Evolutionary conservation across 768 basidiomycete genomes (phyloP), one percentile per base, ranked within the genome.

Genomic region (Russula sp.): DNA sequence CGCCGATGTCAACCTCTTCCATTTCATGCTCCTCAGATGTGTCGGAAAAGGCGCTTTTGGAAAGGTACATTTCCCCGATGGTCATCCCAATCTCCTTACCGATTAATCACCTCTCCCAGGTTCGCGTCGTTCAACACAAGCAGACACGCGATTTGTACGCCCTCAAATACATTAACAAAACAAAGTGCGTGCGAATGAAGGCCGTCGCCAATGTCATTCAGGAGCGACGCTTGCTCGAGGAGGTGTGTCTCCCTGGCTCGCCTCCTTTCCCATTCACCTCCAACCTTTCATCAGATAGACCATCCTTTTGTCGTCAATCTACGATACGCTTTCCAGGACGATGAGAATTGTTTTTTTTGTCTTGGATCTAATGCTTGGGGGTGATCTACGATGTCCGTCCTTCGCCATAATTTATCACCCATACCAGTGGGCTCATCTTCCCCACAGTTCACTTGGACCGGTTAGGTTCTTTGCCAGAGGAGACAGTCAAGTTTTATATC

Each of bases 1-100:
- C 70, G 92, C 90, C 68, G 93, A 96, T 67, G 89, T 94, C 73
- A 96, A 93, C 73, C 87, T 99, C 62, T 99, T 97, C 75, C 97
- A 99, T 73, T 99, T 99, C 73, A 83, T 92, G 67, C 87, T 99
- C 46, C 76, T 98, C 22, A 82, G 96, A 71, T 95, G 93, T 69
- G 95, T 99, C n/a, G 96, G 96, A 24, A 98, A 98, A 75, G 96
- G 96, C 57, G 96, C 96, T 1, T 98, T 99, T 76, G 96, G 96
- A 73, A 98, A 99, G 86, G 96, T 94, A 38, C 20, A 54, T 32
- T 26, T 32, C 26, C 42, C n/a, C 44, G 42, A 50, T 24, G 62
- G 71, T 22, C 70, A 62, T 52, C 69, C 71, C 26, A 18, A 24
- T 30, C 10, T 24, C 40, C 40, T 49, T 57, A 46, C n/a, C 11